Evolutionary conservation across 176 grass and related monocot species (phyloP).

Genomic region (Leersia perrieri): DNA sequence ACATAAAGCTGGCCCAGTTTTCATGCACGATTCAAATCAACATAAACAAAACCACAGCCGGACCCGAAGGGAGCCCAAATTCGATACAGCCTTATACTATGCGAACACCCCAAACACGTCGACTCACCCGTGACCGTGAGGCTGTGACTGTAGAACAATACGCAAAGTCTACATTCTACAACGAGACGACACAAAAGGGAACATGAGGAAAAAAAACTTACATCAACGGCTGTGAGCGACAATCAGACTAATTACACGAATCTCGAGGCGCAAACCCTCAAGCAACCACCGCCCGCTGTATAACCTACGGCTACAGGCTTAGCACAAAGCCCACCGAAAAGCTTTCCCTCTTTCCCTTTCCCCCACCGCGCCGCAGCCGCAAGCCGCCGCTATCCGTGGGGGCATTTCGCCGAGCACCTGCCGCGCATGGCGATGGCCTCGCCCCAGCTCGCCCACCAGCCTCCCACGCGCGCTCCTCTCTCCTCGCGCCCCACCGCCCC

Average conservation of each 20-base stretch:
- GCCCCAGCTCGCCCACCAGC: slow-evolving; percentile 25
- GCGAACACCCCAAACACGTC: not conserved
- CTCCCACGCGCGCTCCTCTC: not conserved
- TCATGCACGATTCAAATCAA: too few species aligned
- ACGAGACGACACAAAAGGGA: too few species aligned
- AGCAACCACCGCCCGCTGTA: not conserved
- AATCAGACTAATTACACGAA: not conserved
- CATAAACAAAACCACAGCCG: too few species aligned
- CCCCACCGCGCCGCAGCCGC: not conserved
- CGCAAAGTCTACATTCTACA: too few species aligned
- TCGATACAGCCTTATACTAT: not conserved
- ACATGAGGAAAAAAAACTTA: too few species aligned
- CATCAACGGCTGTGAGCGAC: too few species aligned
- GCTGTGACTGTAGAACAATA: too few species aligned
- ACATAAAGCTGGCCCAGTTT: too few species aligned
- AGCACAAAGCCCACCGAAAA: not conserved
- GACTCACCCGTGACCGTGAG: not conserved
- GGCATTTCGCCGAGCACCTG: slow-evolving; percentile 19
- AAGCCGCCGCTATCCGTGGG: slow-evolving; percentile 2
- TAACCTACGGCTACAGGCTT: not conserved
- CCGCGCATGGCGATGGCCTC: slow-evolving; percentile 28
- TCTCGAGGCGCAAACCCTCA: not conserved
- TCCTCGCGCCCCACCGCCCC: not conserved
- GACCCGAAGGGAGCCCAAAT: too few species aligned
- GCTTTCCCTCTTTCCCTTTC: not conserved